A percentile compares a stretch with the other conserved stretches of the same genome.
Evolutionary conservation across 75 land plant genomes (phyloP).

Genomic region (Cunninghamia lanceolata): DNA sequence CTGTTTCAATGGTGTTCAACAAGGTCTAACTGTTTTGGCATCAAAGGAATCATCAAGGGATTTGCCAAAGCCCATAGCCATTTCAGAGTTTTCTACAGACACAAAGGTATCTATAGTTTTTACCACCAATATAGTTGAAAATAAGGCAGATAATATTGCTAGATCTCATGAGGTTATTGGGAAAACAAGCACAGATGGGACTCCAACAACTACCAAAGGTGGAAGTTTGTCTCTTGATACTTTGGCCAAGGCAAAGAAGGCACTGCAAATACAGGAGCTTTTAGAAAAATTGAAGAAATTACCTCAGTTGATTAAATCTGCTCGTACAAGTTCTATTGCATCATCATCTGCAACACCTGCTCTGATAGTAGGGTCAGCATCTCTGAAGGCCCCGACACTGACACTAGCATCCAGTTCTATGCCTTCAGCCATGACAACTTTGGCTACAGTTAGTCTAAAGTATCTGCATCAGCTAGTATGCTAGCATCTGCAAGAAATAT

Average conservation of each 20-base stretch:
- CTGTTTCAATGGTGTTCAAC: no score
- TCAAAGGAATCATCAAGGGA: conserved; percentile 24
- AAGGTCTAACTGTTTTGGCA: conserved; percentile 20
- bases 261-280: conserved; percentile 73
- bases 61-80: conserved; percentile 16
- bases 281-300: conserved; percentile 82
- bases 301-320: conserved; percentile 52
- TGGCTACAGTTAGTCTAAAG: conserved; percentile 17
- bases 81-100: no score
- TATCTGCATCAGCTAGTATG: conserved; percentile 2
- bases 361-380: neutral
- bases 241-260: conserved; percentile 82
- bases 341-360: conserved; percentile 15
- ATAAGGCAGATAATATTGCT: no score
- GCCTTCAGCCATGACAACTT: no score
- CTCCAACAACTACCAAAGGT: no score
- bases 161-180: no score
- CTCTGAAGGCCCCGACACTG: conserved; percentile 6
- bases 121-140: no score
- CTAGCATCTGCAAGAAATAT: conserved; percentile 17
- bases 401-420: conserved; percentile 13
- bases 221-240: no score
- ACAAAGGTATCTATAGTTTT: no score
- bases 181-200: no score
- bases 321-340: conserved; percentile 25